Evolutionary conservation across 257 asterid genomes (phyloP).

Genomic region (Gentiana macrophylla): DNA sequence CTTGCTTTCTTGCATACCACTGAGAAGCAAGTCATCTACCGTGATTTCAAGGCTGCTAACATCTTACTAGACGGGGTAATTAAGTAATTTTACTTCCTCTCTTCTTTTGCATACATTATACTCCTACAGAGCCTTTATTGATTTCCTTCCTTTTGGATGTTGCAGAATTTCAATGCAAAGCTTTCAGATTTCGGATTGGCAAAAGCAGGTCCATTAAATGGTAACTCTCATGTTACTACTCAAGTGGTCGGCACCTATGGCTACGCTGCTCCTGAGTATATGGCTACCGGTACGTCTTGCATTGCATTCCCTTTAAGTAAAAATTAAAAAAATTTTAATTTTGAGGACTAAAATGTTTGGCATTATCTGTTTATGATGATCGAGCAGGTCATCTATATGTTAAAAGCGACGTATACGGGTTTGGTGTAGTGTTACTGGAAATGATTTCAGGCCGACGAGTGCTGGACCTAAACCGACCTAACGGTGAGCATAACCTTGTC

Average conservation of each 20-base stretch:
- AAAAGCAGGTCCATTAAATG: constrained; percentile 69
- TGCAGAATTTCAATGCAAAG: constrained; percentile 60
- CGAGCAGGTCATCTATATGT: constrained; percentile 70
- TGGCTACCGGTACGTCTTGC: constrained; percentile 58
- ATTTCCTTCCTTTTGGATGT: background rate
- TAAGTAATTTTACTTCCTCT: background rate
- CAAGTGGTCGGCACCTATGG: constrained; percentile 77
- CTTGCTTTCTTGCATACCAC: constrained; percentile 55
- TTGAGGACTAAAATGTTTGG: no score
- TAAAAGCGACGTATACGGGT: constrained; percentile 81
- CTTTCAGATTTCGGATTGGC: constrained; percentile 95
- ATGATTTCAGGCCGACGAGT: constrained; percentile 58
- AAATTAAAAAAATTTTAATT: no score
- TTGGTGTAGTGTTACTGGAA: constrained; percentile 75
- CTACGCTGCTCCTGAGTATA: constrained; percentile 80
- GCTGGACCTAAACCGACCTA: constrained; percentile 55
- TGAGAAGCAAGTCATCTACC: constrained; percentile 59
- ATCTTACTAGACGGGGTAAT: constrained; percentile 56
- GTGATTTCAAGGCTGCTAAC: constrained; percentile 81
- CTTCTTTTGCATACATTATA: background rate
- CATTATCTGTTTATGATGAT: no score
- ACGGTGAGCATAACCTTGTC: constrained; percentile 35
- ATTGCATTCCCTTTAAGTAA: background rate
- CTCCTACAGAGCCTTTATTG: no score
- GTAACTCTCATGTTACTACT: constrained; percentile 67